These are phyloP conservation scores for Exophiala lecanii-corni DNA, from an alignment of 2,329 filamentous ascomycete species.

Conservation along the genomic window DNA sequence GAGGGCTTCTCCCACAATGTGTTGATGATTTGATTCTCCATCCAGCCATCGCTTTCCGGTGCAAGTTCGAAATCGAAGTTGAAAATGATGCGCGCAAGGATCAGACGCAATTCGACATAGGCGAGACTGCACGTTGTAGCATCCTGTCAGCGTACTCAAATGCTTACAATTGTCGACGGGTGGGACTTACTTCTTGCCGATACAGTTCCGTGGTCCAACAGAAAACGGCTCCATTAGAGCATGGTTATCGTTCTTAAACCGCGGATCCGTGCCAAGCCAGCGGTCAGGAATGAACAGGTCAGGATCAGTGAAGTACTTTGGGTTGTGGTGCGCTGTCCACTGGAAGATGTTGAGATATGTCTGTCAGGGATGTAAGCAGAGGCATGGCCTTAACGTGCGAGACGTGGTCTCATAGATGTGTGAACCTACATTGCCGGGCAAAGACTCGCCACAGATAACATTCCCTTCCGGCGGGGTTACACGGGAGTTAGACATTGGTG, in stretches of 20 bases:
- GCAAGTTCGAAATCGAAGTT: slow-evolving; percentile 43
- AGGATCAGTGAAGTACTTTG: slow-evolving; percentile 22
- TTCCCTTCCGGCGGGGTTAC: neutral
- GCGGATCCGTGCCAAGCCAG: slow-evolving; percentile 34
- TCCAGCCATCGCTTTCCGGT: slow-evolving; percentile 14
- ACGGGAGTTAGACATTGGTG: slow-evolving; percentile 26
- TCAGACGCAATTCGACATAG: neutral
- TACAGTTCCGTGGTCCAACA: slow-evolving; percentile 35
- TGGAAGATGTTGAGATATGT: slow-evolving; percentile 43
- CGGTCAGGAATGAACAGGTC: slow-evolving; percentile 37
- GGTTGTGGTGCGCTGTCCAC: slow-evolving; percentile 25
- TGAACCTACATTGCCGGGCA: neutral
- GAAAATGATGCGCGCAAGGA: slow-evolving; percentile 35
- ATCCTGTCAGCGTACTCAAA: neutral
- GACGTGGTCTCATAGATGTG: neutral
- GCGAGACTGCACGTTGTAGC: slow-evolving; percentile 32
- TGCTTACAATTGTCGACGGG: too few relatives aligned
- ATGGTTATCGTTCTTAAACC: slow-evolving; percentile 40
- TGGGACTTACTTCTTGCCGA: slow-evolving; percentile 37
- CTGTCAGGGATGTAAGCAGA: too few relatives aligned
- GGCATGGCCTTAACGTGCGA: neutral
- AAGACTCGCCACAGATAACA: neutral
- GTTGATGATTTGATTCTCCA: slow-evolving; percentile 8
- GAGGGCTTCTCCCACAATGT: slow-evolving; percentile 11
- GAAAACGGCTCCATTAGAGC: slow-evolving; percentile 40